phyloP scores from a whole-genome alignment of 2,329 filamentous ascomycete species.

The Neoscytalidium dimidiatum region DNA sequence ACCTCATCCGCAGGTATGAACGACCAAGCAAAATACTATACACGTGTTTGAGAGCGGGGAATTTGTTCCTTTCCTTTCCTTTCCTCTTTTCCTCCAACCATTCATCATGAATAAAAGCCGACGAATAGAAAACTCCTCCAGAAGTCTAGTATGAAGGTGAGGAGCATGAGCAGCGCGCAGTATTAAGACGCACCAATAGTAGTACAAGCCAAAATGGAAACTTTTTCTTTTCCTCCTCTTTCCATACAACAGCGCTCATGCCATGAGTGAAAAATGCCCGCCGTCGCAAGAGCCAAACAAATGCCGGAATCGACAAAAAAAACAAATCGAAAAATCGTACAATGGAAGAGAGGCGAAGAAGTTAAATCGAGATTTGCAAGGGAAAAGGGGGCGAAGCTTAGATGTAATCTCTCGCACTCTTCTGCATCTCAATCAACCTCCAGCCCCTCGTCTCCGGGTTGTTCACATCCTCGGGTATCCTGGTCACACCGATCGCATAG shows the following conservation, averaged over 20 bases:
- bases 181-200: not conserved
- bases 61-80: not conserved
- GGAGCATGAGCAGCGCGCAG: not conserved
- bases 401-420: conserved; percentile 90
- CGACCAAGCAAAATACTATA: not conserved
- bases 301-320: not conserved
- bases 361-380: not conserved
- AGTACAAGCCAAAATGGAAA: conserved; percentile 5
- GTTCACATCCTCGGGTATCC: conserved; percentile 91
- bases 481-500: conserved; percentile 94
- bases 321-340: not conserved
- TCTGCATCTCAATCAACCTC: conserved; percentile 97
- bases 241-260: conserved; percentile 7
- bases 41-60: conserved; percentile 14
- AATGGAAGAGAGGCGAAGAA: not conserved
- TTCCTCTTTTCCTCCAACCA: not conserved
- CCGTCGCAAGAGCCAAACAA: not conserved
- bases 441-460: conserved; percentile 96
- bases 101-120: not conserved
- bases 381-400: conserved; percentile 35
- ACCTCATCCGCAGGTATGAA: conserved; percentile 3
- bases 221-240: not conserved
- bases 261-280: conserved; percentile 4
- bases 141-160: not conserved
- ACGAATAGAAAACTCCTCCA: not conserved